Percentiles rank a stretch among this genome's conserved stretches.
Evolutionary conservation across 345 rosid species (phyloP).

Genomic region (Bruguiera sexangula): DNA sequence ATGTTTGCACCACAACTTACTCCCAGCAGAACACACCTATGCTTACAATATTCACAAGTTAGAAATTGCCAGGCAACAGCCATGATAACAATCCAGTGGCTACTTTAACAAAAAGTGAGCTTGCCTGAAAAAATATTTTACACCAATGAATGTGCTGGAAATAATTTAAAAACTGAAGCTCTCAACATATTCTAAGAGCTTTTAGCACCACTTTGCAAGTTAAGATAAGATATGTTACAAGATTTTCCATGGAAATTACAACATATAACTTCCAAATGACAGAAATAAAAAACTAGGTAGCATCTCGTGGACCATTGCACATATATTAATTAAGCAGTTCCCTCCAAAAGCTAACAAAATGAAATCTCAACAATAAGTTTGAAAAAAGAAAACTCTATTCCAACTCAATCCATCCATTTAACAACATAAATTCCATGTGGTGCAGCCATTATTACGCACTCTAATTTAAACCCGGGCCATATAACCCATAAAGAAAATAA

Average conservation of each 20-base stretch:
- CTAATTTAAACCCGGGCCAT: background rate
- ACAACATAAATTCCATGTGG: background rate
- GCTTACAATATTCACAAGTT: conserved; percentile 26
- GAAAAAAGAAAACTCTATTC: no score
- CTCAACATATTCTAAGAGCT: background rate
- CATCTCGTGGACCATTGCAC: background rate
- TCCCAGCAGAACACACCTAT: conserved; percentile 93
- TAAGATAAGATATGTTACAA: background rate
- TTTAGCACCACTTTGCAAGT: background rate
- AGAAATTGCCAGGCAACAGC: background rate
- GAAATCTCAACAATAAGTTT: no score
- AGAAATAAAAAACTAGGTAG: background rate
- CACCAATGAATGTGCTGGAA: background rate
- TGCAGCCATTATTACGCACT: background rate
- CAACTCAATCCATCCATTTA: background rate
- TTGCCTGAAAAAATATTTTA: no score
- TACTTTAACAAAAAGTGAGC: background rate
- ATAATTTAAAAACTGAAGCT: background rate
- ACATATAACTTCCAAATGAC: background rate
- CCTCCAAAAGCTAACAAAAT: no score
- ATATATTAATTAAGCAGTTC: no score
- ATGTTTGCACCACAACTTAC: conserved; percentile 93
- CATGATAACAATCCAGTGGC: background rate
- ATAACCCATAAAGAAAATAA: background rate
- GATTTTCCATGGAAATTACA: background rate